phyloP scores from a whole-genome alignment of 1,284 basidiomycete genomes.

The Butyriboletus appendiculatus region DNA sequence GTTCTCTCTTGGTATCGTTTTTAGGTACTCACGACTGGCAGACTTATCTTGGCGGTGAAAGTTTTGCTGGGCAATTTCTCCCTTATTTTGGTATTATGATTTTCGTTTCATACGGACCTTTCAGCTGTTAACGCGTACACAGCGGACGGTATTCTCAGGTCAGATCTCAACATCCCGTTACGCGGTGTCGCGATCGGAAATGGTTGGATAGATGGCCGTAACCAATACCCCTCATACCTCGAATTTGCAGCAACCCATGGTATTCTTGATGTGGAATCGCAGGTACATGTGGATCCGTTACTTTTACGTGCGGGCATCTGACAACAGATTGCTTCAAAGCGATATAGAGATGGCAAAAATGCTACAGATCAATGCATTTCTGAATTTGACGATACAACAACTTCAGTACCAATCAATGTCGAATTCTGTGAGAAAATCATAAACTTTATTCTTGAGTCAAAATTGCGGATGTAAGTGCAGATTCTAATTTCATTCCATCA shows the following conservation, averaged over 20 bases:
- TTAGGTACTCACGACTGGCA: conserved; percentile 34
- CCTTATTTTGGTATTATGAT: conserved; percentile 80
- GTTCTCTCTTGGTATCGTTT: conserved; percentile 9
- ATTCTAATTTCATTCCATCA: not conserved
- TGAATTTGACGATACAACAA: conserved; percentile 50
- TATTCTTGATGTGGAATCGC: conserved; percentile 73
- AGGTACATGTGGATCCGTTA: conserved; percentile 44
- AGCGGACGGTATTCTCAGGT: conserved; percentile 82
- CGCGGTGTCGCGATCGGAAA: conserved; percentile 93
- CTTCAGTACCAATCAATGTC: conserved; percentile 63
- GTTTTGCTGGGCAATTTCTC: conserved; percentile 98
- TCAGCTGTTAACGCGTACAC: conserved; percentile 12
- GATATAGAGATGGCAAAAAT: conserved; percentile 65
- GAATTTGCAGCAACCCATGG: conserved; percentile 86
- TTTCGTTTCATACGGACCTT: not conserved
- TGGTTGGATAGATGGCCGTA: conserved; percentile 92
- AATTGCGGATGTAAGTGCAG: conserved; percentile 60
- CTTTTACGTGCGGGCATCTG: not conserved
- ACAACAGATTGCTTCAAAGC: conserved; percentile 36
- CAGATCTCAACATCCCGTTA: conserved; percentile 58
- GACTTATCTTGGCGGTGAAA: conserved; percentile 94
- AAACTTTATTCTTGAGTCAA: conserved; percentile 58
- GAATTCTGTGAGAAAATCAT: conserved; percentile 70
- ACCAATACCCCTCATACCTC: conserved; percentile 90
- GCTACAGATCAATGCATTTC: conserved; percentile 65